Evolutionary conservation across 2,329 filamentous ascomycete genomes (phyloP).

Genomic region (Helminthosporium solani): DNA sequence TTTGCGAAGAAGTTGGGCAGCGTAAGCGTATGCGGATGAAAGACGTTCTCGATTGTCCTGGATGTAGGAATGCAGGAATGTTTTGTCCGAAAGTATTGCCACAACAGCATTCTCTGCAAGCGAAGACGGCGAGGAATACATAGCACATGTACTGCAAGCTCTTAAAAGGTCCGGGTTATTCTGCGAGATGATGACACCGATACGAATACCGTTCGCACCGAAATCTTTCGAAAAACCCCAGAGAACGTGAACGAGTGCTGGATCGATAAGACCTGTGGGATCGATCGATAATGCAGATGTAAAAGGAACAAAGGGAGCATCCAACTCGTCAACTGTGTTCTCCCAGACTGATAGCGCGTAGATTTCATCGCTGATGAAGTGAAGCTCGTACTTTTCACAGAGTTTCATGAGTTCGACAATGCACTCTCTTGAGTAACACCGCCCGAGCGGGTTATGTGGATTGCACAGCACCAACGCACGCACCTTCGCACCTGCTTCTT

Average conservation of each 20-base stretch:
- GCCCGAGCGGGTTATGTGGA: constrained; percentile 55
- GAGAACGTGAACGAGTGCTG: constrained; percentile 53
- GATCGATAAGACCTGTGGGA: constrained; percentile 48
- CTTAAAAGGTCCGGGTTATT: constrained; percentile 37
- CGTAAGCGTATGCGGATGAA: constrained; percentile 13
- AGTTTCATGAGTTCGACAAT: constrained; percentile 49
- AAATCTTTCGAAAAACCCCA: constrained; percentile 50
- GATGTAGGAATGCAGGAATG: constrained; percentile 41
- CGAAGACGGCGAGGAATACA: constrained; percentile 14
- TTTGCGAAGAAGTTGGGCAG: constrained; percentile 19
- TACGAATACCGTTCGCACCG: constrained; percentile 52
- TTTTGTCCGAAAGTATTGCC: constrained; percentile 7
- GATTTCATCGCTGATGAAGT: constrained; percentile 60
- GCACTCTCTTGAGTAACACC: constrained; percentile 41
- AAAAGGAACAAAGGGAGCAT: constrained; percentile 15
- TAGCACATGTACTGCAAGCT: constrained; percentile 6
- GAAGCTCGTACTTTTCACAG: constrained; percentile 53
- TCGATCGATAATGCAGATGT: constrained; percentile 16
- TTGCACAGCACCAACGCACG: constrained; percentile 54
- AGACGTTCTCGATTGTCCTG: constrained; percentile 41
- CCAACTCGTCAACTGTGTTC: constrained; percentile 40
- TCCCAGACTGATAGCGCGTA: constrained; percentile 56
- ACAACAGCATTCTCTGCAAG: constrained; percentile 9
- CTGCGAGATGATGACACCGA: constrained; percentile 14
- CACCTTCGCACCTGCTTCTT: constrained; percentile 44